Evolutionary conservation across 495 filamentous ascomycete species (phyloP), one percentile per base, ranked within the genome.

Genomic region (Sphaerosporella brunnea): DNA sequence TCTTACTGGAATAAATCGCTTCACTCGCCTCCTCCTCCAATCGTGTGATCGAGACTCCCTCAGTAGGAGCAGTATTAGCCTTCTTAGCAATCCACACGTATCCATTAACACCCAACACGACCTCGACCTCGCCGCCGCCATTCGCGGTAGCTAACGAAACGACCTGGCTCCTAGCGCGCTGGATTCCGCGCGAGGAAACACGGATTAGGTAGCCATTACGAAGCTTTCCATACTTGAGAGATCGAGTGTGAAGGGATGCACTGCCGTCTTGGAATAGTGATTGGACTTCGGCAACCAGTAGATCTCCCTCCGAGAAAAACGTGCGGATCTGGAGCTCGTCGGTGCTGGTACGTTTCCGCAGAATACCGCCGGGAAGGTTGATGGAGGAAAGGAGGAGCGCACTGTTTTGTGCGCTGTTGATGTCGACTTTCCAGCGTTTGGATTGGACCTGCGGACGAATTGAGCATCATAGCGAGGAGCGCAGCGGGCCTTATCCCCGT

Each of bases 281-380:
- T 68, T 96, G 90, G 47, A 97, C 83, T 65, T 95, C 87, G 3
- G 87, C 87, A 0, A 93, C 78, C 9, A 95, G 65, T 28, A 95
- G 62, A 56, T 95, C 87, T 10, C 88, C 88, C 62, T 94, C 88
- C 21, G 73, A 73, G 66, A 95, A 94, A 61, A 93, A 95, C 4
- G 73, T 84, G 18, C 90, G 75, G 58, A 97, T 95, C 56, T 94
- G 85, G 49, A 97, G 69, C 65, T 96, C 92, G 61, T 97, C 90
- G 3, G 88, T 86, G 54, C 80, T 82, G 2, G 92, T 96, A 51
- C 92, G 71, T 56, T 84, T 81, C 25, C 90, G 74, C 55, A 94
- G 71, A 54, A 94, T 93, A 25, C 90, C 88, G 40, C 90, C 90
- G 7, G 90, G 92, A 1, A 96, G 67, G 59, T 97, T 96, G 64